Percentiles rank a stretch among this genome's conserved stretches.
Evolutionary conservation across 208 protist species (phyloP).

Genomic region (Crithidia expoeki): DNA sequence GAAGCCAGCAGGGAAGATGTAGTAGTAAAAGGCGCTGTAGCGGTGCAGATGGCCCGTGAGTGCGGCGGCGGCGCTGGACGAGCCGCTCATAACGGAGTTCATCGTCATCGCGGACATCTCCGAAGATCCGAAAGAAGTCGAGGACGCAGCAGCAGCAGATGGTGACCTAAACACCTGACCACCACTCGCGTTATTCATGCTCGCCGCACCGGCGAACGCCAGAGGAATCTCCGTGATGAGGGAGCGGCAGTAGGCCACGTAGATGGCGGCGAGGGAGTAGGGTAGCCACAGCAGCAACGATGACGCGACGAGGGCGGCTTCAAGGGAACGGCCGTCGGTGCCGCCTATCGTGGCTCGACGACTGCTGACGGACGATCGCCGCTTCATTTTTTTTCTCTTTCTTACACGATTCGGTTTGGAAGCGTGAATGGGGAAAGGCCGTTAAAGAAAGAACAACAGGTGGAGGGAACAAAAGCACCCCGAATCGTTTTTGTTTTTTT

Average conservation of each 20-base stretch:
- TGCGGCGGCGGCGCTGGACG: not conserved
- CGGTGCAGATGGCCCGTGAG: not conserved
- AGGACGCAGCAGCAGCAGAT: slow-evolving; percentile 1
- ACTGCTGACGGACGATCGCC: slow-evolving; percentile 4
- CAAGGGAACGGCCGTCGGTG: slow-evolving; percentile 33
- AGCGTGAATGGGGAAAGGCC: not conserved
- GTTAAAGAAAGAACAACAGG: slow-evolving; percentile 5
- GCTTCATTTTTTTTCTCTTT: slow-evolving; percentile 27
- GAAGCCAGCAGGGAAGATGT: slow-evolving; percentile 53
- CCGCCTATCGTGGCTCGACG: slow-evolving; percentile 13
- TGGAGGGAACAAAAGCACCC: no score
- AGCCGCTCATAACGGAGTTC: not conserved
- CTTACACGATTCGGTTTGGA: not conserved
- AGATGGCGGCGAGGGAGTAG: slow-evolving; percentile 66
- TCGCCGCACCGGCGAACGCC: not conserved
- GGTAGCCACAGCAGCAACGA: slow-evolving; percentile 72
- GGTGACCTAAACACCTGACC: not conserved
- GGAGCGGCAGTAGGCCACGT: slow-evolving; percentile 64
- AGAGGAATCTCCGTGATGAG: slow-evolving; percentile 35
- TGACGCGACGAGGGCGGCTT: slow-evolving; percentile 41
- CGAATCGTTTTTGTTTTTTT: no score
- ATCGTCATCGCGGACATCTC: not conserved
- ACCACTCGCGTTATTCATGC: no score
- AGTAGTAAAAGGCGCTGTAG: slow-evolving; percentile 47
- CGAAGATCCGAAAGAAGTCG: not conserved